Evolutionary conservation across 176 grass and related monocot species (phyloP).

Genomic region (Lolium multiflorum): DNA sequence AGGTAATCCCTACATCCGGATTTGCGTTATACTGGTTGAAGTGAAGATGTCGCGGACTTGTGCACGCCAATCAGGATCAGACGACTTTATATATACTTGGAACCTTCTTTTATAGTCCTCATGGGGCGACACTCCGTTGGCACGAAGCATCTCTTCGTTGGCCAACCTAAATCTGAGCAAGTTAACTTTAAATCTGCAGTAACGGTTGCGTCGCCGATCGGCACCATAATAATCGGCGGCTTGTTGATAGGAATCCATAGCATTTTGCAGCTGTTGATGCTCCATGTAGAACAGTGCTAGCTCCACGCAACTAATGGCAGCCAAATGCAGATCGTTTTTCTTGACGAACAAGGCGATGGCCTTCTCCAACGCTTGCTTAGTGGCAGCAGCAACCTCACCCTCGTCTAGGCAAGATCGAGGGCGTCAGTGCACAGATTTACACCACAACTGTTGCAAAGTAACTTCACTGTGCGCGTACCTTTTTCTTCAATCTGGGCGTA

Average conservation of each 20-base stretch:
- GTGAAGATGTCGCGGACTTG: neutral
- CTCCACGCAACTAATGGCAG: neutral
- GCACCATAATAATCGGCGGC: neutral
- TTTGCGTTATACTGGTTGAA: neutral
- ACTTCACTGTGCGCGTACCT: neutral
- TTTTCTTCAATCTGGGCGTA: neutral
- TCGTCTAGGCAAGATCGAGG: neutral
- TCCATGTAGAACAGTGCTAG: neutral
- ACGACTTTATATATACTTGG: neutral
- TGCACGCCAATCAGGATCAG: neutral
- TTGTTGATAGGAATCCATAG: neutral
- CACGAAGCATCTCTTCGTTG: neutral
- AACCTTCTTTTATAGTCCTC: neutral
- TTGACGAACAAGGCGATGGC: conserved; percentile 2
- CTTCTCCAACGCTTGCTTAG: neutral
- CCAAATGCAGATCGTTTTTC: conserved; percentile 9
- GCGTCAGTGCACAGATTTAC: neutral
- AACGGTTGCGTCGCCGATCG: neutral
- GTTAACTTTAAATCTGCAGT: neutral
- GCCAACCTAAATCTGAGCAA: neutral
- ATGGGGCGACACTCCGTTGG: neutral
- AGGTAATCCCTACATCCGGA: neutral
- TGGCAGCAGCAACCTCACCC: conserved; percentile 7
- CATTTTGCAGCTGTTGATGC: neutral
- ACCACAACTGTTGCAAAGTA: neutral